Evolutionary conservation across 352 stramenopile genomes (phyloP).

Genomic region (Blastocystis hominis): DNA sequence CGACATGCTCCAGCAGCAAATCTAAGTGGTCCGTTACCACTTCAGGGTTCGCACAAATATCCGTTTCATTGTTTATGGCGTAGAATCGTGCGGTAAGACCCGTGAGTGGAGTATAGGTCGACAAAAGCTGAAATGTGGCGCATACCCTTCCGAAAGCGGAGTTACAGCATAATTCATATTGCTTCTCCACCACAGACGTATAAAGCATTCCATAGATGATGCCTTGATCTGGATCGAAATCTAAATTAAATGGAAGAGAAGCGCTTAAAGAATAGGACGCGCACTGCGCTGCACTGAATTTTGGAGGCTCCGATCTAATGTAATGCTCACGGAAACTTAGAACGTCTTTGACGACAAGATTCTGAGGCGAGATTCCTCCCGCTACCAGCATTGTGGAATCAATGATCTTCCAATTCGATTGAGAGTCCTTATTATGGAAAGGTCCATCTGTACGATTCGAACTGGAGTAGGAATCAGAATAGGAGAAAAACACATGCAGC

Average conservation of each 20-base stretch:
- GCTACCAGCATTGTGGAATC: neutral
- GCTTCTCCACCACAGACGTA: neutral
- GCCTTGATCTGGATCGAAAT: neutral
- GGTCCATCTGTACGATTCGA: too few species aligned
- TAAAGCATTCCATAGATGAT: neutral
- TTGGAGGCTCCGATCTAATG: neutral
- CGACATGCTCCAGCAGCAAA: neutral
- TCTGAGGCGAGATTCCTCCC: neutral
- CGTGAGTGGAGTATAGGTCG: neutral
- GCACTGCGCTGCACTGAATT: neutral
- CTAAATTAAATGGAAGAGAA: neutral
- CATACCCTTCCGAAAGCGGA: neutral
- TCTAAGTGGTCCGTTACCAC: neutral
- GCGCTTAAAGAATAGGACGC: neutral
- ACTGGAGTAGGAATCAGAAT: neutral
- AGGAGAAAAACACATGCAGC: neutral
- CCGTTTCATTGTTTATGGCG: neutral
- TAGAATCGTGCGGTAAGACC: neutral
- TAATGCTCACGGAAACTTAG: neutral
- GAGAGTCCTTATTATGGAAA: neutral
- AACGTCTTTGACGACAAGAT: neutral
- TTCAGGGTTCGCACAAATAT: neutral
- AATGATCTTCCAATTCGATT: neutral
- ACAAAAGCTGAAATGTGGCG: neutral
- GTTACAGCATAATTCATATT: neutral